A percentile compares a stretch with the other conserved stretches of the same genome.
Evolutionary conservation across 2,329 filamentous ascomycete genomes (phyloP).

Genomic region (Colletotrichum sp.): DNA sequence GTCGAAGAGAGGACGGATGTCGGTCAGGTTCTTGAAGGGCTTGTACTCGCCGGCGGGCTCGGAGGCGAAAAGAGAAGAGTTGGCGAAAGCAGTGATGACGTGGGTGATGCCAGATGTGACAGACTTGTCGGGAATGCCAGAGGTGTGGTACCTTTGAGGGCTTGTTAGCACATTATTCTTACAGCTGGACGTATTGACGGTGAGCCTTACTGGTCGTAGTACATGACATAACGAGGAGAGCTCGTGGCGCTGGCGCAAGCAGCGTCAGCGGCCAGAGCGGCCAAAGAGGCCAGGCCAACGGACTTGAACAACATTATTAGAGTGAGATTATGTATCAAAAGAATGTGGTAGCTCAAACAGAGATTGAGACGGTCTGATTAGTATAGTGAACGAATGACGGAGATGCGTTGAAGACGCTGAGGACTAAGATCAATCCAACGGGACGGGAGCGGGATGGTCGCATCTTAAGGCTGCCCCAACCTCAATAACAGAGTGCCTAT

Average conservation of each 20-base stretch:
- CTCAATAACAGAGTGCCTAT: neutral
- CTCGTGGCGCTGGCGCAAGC: conserved; percentile 2
- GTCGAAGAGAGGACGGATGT: conserved; percentile 57
- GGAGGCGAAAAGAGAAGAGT: conserved; percentile 52
- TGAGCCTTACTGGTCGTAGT: conserved; percentile 49
- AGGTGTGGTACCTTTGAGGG: conserved; percentile 42
- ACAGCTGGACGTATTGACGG: neutral
- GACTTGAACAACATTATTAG: conserved; percentile 5
- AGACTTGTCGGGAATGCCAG: conserved; percentile 36
- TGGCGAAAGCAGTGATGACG: conserved; percentile 61
- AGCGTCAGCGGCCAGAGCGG: neutral
- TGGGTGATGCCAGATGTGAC: conserved; percentile 54
- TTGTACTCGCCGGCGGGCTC: conserved; percentile 41
- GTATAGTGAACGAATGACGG: neutral
- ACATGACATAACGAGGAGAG: conserved; percentile 41
- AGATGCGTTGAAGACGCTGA: neutral
- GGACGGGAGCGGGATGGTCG: neutral
- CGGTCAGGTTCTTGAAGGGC: conserved; percentile 57
- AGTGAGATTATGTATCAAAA: neutral
- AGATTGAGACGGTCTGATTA: neutral
- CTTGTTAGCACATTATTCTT: neutral
- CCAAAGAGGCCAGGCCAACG: neutral
- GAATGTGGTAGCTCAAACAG: neutral
- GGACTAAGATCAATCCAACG: neutral
- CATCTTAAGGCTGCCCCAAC: neutral